phyloP scores from a whole-genome alignment of 106 monocot genomes.

The Dioscorea alata region DNA sequence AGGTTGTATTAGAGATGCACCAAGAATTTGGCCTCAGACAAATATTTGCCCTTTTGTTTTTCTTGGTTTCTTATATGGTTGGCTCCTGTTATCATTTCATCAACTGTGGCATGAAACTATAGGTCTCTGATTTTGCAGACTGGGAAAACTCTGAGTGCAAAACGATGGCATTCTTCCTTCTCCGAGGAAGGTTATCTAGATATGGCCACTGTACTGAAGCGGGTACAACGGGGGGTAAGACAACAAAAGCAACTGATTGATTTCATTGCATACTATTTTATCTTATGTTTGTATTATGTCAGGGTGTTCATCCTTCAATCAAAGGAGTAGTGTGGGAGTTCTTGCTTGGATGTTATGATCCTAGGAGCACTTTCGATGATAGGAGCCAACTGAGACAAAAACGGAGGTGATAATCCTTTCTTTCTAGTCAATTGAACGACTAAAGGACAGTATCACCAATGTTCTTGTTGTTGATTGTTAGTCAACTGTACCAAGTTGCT shows the following conservation, averaged over 20 bases:
- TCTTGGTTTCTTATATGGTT: not conserved
- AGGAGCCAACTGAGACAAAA: conserved; percentile 52
- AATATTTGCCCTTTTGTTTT: not conserved
- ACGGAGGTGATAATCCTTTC: conserved; percentile 39
- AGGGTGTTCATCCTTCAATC: conserved; percentile 83
- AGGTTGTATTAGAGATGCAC: no score
- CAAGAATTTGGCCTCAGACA: not conserved
- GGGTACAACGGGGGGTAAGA: conserved; percentile 78
- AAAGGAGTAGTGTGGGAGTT: conserved; percentile 96
- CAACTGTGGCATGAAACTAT: not conserved
- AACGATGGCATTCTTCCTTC: conserved; percentile 70
- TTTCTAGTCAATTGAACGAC: no score
- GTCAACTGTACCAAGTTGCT: no score
- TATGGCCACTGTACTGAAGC: conserved; percentile 50
- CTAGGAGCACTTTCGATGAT: conserved; percentile 75
- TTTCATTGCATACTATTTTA: not conserved
- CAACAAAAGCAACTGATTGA: not conserved
- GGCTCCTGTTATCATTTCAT: not conserved
- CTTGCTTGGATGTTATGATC: conserved; percentile 89
- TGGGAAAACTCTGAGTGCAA: conserved; percentile 75
- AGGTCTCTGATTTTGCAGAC: conserved; percentile 29
- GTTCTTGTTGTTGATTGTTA: no score
- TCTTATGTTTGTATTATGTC: not conserved
- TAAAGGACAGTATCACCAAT: no score
- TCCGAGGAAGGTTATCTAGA: conserved; percentile 76